Evolutionary conservation across 768 basidiomycete species (phyloP).

Genomic region (Leccinum variicolor): DNA sequence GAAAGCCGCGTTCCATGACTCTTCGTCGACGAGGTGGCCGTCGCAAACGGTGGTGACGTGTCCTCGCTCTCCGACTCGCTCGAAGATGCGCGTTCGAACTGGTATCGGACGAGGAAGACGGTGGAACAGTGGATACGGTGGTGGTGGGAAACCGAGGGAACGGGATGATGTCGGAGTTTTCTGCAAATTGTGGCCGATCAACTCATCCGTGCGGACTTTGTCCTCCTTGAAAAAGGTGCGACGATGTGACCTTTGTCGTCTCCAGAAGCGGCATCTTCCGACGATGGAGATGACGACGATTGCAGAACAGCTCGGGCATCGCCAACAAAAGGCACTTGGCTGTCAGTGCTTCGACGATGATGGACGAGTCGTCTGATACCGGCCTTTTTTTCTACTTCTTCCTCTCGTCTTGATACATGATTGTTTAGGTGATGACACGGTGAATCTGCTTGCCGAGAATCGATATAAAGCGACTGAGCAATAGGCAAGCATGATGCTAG

Average conservation of each 20-base stretch:
- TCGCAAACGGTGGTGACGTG: conserved; percentile 20
- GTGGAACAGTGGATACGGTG: not conserved
- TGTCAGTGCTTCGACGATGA: conserved; percentile 5
- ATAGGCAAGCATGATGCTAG: too few relatives aligned
- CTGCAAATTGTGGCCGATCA: conserved; percentile 29
- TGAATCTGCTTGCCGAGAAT: too few relatives aligned
- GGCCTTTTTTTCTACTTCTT: too few relatives aligned
- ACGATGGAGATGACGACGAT: not conserved
- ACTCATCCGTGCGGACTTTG: too few relatives aligned
- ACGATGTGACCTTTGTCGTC: conserved; percentile 4
- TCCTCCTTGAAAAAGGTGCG: conserved; percentile 10
- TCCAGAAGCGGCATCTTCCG: conserved; percentile 11
- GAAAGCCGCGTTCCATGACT: conserved; percentile 23
- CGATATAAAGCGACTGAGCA: too few relatives aligned
- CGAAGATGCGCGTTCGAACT: conserved; percentile 11
- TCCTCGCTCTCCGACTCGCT: conserved; percentile 25
- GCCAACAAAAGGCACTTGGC: conserved; percentile 24
- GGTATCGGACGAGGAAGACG: conserved; percentile 6
- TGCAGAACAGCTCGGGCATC: conserved; percentile 24
- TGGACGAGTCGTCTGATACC: too few relatives aligned
- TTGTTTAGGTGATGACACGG: too few relatives aligned
- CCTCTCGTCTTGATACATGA: too few relatives aligned
- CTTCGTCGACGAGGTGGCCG: conserved; percentile 25
- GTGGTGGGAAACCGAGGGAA: too few relatives aligned
- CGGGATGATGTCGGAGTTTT: conserved; percentile 15